A percentile compares a stretch with the other conserved stretches of the same genome.
phyloP scores from a whole-genome alignment of 2,329 filamentous ascomycete genomes.

The Myriosclerotinia scirpicola region DNA sequence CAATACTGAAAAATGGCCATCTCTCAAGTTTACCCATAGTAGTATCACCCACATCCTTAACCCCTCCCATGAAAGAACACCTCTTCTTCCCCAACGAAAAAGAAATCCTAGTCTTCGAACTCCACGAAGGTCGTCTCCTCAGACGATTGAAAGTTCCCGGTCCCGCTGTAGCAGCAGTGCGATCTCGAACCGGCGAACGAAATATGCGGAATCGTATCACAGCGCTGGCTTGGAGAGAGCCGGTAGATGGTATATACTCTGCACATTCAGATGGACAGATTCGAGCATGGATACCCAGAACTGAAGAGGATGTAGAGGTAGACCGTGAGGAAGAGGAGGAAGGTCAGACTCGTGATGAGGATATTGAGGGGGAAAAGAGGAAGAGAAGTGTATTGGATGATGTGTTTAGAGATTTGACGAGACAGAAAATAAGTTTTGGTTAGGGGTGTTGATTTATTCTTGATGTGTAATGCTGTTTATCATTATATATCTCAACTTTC shows the following conservation, averaged over 20 bases:
- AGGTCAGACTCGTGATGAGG: conserved; percentile 43
- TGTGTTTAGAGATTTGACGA: conserved; percentile 75
- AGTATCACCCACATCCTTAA: conserved; percentile 60
- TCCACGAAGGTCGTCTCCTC: conserved; percentile 73
- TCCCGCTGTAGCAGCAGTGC: conserved; percentile 50
- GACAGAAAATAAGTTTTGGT: conserved; percentile 65
- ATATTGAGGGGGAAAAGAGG: conserved; percentile 55
- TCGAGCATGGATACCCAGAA: conserved; percentile 69
- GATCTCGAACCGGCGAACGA: conserved; percentile 52
- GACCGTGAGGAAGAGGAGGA: conserved; percentile 46
- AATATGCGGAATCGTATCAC: conserved; percentile 69
- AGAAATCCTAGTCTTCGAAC: conserved; percentile 76
- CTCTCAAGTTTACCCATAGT: conserved; percentile 62
- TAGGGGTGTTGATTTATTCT: conserved; percentile 20
- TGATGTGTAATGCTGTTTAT: background rate
- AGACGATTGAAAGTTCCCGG: conserved; percentile 68
- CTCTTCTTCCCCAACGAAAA: conserved; percentile 80
- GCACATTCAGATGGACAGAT: conserved; percentile 84
- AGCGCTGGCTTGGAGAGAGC: conserved; percentile 69
- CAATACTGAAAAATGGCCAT: conserved; percentile 72
- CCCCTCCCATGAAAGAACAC: conserved; percentile 58
- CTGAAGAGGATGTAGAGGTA: conserved; percentile 52
- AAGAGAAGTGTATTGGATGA: conserved; percentile 80
- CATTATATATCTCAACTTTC: background rate
- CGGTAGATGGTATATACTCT: conserved; percentile 72